Evolutionary conservation across 768 basidiomycete species (phyloP).

Genomic region (Ephemerocybe angulata): DNA sequence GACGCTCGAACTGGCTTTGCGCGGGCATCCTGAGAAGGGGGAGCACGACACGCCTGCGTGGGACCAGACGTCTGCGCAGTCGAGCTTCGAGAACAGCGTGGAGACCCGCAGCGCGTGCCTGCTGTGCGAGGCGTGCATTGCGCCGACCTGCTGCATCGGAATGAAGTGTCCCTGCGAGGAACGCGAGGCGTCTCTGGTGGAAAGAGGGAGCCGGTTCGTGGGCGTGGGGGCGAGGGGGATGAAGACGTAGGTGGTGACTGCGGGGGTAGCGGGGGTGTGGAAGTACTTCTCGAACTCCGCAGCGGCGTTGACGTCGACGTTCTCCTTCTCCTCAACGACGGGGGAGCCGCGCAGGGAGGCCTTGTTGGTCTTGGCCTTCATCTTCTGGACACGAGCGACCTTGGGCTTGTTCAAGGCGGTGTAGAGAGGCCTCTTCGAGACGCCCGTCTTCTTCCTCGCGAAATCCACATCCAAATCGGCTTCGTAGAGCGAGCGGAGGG

Average conservation of each 20-base stretch:
- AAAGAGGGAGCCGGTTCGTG: constrained; percentile 58
- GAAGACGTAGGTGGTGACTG: constrained; percentile 62
- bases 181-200: constrained; percentile 19
- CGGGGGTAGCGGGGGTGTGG: constrained; percentile 28
- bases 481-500: constrained; percentile 69
- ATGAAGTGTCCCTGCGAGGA: constrained; percentile 28
- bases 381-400: constrained; percentile 13
- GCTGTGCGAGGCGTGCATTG: constrained; percentile 49
- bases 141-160: constrained; percentile 49
- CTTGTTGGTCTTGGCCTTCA: constrained; percentile 9
- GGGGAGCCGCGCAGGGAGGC: constrained; percentile 1
- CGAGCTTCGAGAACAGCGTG: constrained; percentile 67
- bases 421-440: constrained; percentile 9
- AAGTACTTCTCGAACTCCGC: constrained; percentile 63
- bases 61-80: constrained; percentile 65
- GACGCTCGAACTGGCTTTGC: constrained; percentile 16
- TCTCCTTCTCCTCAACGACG: constrained; percentile 22
- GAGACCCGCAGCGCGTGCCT: constrained; percentile 63
- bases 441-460: constrained; percentile 1
- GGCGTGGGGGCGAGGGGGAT: constrained; percentile 78
- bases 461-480: constrained; percentile 46
- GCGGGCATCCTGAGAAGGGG: constrained; percentile 44
- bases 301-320: constrained; percentile 28
- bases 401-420: background rate
- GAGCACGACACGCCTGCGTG: constrained; percentile 55